Conservation (phyloP, 768 basidiomycete species). For the Trametes cinnabarina region DNA sequence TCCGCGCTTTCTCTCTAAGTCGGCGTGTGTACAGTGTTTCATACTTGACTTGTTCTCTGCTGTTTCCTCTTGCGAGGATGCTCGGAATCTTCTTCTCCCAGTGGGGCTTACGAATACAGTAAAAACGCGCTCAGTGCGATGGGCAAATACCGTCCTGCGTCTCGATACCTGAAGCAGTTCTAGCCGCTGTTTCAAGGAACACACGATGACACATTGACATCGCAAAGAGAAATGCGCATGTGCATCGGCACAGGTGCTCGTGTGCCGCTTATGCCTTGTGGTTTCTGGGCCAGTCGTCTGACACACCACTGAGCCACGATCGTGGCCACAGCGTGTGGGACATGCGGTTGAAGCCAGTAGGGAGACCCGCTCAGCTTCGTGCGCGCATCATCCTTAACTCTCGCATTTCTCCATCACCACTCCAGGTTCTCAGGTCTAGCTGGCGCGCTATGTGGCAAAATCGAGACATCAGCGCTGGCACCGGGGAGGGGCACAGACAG, state of each 20-base stretch:
- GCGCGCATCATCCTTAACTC: slow-evolving; percentile 1
- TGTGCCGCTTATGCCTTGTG: slow-evolving; percentile 11
- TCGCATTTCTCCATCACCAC: neutral
- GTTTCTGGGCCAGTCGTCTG: slow-evolving; percentile 2
- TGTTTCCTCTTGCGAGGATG: too few species aligned
- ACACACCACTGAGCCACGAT: slow-evolving; percentile 2
- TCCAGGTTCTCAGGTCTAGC: neutral
- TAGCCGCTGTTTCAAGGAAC: neutral
- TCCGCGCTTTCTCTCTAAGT: too few species aligned
- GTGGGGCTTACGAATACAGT: too few species aligned
- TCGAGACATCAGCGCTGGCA: slow-evolving; percentile 7
- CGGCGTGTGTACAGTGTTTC: too few species aligned
- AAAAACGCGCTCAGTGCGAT: too few species aligned
- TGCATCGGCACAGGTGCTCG: slow-evolving; percentile 1
- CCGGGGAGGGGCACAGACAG: neutral
- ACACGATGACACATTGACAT: neutral
- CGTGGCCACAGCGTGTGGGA: slow-evolving; percentile 1
- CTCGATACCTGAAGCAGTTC: too few species aligned
- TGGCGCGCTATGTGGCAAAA: neutral
- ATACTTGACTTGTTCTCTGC: too few species aligned
- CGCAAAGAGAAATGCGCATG: neutral
- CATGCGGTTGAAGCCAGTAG: slow-evolving; percentile 4
- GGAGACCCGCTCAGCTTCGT: slow-evolving; percentile 8
- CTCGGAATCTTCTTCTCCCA: too few species aligned
- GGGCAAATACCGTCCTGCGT: too few species aligned